phyloP scores from a whole-genome alignment of 1,139 yeast species.

The Hyphopichia wangnamkhiaoensis region DNA sequence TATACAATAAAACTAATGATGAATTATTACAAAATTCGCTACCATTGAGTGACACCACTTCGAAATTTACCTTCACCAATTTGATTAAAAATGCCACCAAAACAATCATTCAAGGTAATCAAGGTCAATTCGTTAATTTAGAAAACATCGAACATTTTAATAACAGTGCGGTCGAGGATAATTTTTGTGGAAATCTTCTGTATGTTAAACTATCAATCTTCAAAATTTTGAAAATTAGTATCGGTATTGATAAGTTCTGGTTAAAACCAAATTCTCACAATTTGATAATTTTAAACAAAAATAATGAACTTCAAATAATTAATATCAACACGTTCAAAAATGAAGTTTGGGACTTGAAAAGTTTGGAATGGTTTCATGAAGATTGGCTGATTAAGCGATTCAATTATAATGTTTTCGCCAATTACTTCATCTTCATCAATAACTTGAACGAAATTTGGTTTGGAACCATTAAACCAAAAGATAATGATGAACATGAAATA shows the following conservation, averaged over 20 bases:
- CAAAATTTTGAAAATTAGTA: slow-evolving; percentile 38
- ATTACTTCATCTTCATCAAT: slow-evolving; percentile 35
- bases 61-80: slow-evolving; percentile 28
- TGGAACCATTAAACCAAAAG: slow-evolving; percentile 17
- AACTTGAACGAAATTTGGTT: slow-evolving; percentile 31
- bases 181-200: slow-evolving; percentile 27
- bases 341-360: slow-evolving; percentile 28
- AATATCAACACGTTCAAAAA: slow-evolving; percentile 36
- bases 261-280: slow-evolving; percentile 42
- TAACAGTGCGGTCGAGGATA: slow-evolving; percentile 34
- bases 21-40: slow-evolving; percentile 34
- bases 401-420: slow-evolving; percentile 25
- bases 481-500: slow-evolving; percentile 7
- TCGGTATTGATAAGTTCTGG: slow-evolving; percentile 38
- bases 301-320: slow-evolving; percentile 32
- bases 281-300: slow-evolving; percentile 31
- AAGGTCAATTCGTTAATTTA: slow-evolving; percentile 22
- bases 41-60: slow-evolving; percentile 31
- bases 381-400: slow-evolving; percentile 21
- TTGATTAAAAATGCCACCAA: slow-evolving; percentile 40
- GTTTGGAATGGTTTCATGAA: slow-evolving; percentile 30
- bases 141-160: slow-evolving; percentile 42
- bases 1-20: slow-evolving; percentile 24
- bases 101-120: slow-evolving; percentile 29
- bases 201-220: slow-evolving; percentile 30